Evolutionary conservation across 2,329 filamentous ascomycete species (phyloP).

Genomic region (Talaromyces sp.): DNA sequence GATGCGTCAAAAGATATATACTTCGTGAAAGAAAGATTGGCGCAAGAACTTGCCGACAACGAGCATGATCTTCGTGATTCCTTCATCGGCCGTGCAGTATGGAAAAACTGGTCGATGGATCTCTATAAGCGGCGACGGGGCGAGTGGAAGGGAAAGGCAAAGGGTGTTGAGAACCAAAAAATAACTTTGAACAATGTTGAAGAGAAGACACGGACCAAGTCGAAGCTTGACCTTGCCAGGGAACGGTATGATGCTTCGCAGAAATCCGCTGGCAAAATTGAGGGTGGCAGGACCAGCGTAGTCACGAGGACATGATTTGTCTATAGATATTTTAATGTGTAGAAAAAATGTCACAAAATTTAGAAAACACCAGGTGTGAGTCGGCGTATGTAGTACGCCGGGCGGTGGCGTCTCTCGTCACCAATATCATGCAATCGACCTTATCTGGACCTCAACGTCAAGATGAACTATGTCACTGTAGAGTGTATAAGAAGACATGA

Average conservation of each 20-base stretch:
- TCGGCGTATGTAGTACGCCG: background rate
- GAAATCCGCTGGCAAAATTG: conserved; percentile 5
- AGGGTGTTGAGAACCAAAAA: conserved; percentile 22
- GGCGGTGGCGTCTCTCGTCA: background rate
- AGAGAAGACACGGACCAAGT: conserved; percentile 38
- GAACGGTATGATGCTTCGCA: conserved; percentile 48
- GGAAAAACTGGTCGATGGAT: conserved; percentile 71
- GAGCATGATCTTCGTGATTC: conserved; percentile 61
- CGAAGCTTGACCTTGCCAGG: conserved; percentile 53
- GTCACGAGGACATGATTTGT: conserved; percentile 4
- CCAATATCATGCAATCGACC: background rate
- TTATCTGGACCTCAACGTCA: background rate
- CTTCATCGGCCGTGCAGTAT: conserved; percentile 61
- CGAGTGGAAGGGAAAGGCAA: conserved; percentile 61
- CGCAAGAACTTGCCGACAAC: conserved; percentile 55
- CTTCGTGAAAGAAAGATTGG: conserved; percentile 63
- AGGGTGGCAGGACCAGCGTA: background rate
- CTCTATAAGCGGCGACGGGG: conserved; percentile 58
- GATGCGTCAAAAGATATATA: conserved; percentile 58
- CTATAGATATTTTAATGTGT: background rate
- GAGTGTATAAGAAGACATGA: too few relatives aligned
- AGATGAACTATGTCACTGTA: too few relatives aligned
- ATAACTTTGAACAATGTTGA: conserved; percentile 7
- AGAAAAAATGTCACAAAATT: background rate
- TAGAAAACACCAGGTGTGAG: background rate